These are phyloP conservation scores for Lepidium africanum DNA, from an alignment of 345 rosid genomes.

Conservation along the genomic window DNA sequence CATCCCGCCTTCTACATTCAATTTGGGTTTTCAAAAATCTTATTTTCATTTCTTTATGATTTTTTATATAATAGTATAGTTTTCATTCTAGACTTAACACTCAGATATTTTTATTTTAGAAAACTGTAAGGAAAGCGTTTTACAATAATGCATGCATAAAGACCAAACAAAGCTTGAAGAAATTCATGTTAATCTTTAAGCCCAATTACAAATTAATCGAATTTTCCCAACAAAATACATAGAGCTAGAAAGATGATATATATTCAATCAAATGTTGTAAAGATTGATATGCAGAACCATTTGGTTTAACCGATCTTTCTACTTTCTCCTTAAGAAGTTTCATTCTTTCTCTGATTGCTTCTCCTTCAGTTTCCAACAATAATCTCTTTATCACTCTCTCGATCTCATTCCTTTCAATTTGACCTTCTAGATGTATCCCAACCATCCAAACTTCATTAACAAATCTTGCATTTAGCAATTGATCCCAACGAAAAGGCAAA, in stretches of 20 bases:
- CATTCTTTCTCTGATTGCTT: conserved; percentile 7
- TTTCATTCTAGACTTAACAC: too few relatives aligned
- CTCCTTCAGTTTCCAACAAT: neutral
- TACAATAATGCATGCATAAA: too few relatives aligned
- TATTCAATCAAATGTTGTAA: neutral
- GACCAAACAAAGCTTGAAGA: too few relatives aligned
- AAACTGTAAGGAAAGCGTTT: too few relatives aligned
- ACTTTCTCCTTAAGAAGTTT: neutral
- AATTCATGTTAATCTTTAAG: too few relatives aligned
- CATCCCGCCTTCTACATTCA: too few relatives aligned
- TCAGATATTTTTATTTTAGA: too few relatives aligned
- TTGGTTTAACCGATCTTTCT: neutral
- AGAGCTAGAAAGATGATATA: neutral
- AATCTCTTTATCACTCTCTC: neutral
- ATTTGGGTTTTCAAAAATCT: too few relatives aligned
- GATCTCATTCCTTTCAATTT: conserved; percentile 10
- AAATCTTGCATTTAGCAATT: conserved; percentile 2
- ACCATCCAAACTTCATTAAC: conserved; percentile 7
- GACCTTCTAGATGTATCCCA: conserved; percentile 5
- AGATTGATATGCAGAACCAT: neutral
- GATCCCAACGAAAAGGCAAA: conserved; percentile 11
- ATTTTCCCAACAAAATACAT: neutral
- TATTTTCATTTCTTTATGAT: too few relatives aligned
- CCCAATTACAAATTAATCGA: too few relatives aligned
- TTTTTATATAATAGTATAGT: too few relatives aligned